phyloP scores from a whole-genome alignment of 306 rosid genomes.

The Lotus japonicus region DNA sequence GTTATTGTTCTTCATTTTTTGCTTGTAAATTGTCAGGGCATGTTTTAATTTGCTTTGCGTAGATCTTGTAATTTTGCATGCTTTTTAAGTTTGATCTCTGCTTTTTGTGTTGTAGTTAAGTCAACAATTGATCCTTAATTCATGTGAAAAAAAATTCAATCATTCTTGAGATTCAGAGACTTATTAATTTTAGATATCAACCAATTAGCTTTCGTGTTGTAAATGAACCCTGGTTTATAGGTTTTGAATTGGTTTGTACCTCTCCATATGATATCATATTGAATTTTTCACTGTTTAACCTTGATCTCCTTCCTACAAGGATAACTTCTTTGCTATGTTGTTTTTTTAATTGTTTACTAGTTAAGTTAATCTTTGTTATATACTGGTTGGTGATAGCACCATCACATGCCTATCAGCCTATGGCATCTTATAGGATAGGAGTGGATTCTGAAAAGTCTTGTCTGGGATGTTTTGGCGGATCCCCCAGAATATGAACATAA shows the following conservation, averaged over 20 bases:
- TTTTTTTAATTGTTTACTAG: background rate
- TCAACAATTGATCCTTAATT: background rate
- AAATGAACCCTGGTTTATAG: background rate
- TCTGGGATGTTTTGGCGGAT: background rate
- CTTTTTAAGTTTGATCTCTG: background rate
- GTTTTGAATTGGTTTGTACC: background rate
- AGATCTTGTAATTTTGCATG: slow-evolving; percentile 27
- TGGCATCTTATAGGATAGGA: background rate
- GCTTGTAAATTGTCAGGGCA: background rate
- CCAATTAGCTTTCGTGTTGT: background rate
- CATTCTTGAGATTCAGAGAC: background rate
- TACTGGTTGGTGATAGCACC: background rate
- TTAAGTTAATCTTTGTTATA: background rate
- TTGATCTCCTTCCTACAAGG: background rate
- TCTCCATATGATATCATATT: background rate
- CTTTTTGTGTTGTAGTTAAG: background rate
- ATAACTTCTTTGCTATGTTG: background rate
- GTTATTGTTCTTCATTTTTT: background rate
- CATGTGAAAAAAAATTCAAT: background rate
- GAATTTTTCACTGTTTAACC: background rate
- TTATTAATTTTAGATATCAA: background rate
- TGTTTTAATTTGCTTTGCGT: slow-evolving; percentile 2
- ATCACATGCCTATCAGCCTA: background rate
- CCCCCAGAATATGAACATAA: background rate
- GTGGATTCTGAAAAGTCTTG: background rate